A percentile compares a stretch with the other conserved stretches of the same genome.
phyloP scores from a whole-genome alignment of 1,284 basidiomycete genomes.

The Trametes polyzona region DNA sequence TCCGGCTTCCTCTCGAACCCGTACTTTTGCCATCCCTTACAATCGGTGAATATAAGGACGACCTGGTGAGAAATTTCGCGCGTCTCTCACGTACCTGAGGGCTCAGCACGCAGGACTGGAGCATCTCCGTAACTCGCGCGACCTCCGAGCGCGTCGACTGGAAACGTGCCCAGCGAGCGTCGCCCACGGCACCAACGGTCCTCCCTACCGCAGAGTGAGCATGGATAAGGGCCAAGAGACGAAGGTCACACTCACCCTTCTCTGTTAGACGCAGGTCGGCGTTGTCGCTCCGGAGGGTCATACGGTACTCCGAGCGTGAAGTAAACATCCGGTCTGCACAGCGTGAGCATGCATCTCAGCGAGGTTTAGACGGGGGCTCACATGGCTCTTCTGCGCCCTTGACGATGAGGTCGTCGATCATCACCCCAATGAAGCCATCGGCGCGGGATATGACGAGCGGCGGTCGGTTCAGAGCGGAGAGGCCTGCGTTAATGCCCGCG shows the following conservation, averaged over 20 bases:
- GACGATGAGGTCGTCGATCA: conserved; percentile 88
- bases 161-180: conserved; percentile 64
- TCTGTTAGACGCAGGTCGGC: conserved; percentile 83
- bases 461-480: conserved; percentile 58
- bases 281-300: conserved; percentile 87
- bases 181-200: conserved; percentile 62
- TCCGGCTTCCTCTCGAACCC: conserved; percentile 63
- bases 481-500: conserved; percentile 87
- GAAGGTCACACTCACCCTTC: conserved; percentile 50
- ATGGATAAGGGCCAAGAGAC: too few relatives aligned
- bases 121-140: conserved; percentile 49
- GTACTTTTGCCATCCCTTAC: conserved; percentile 58
- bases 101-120: conserved; percentile 54
- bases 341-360: neutral
- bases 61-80: neutral
- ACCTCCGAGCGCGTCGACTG: conserved; percentile 53
- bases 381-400: conserved; percentile 91
- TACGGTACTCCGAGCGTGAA: conserved; percentile 86
- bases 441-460: conserved; percentile 77
- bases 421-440: conserved; percentile 85
- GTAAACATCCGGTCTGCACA: conserved; percentile 86
- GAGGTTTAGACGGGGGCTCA: conserved; percentile 40
- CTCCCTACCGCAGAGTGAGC: conserved; percentile 30
- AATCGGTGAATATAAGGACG: neutral
- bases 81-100: conserved; percentile 55